Base-by-base conservation (phyloP, 192 early-diverging fungal species). In the Podila epigama region DNA sequence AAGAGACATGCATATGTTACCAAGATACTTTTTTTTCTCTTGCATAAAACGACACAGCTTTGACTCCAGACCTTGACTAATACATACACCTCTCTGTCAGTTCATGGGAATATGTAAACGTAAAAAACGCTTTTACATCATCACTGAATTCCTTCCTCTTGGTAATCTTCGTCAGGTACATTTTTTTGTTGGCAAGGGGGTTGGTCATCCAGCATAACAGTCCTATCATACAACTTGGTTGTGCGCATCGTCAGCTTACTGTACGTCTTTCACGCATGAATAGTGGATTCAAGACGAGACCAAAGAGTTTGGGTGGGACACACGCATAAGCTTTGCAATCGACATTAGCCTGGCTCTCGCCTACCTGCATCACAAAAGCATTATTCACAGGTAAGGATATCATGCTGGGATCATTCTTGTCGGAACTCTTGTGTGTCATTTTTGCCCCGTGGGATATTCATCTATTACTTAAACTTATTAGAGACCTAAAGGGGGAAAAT, bases 281-380 rank as follows among this genome's bases (percentile, higher is more conserved):
- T 40, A 77, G 73, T 77, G 73, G 73, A 77, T 77, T 29, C 73
- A 77, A 60, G 73, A 77, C 36, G 73, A 68, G 2, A 68, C 55
- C 13, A 77, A 77, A 27, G 73, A 77, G 52, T 77, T 77, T 68
- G 73, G 73, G 55, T 77, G 73, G 73, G 73, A 77, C 25, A 77
- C 73, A 29, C 42, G 66, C 27, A 77, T 77, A 53, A 77, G 73
- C 33, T 77, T 77, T 58, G 73, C 73, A 5, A 77, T 77, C 41
- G 73, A 77, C 34, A 77, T 77, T 22, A 68, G 65, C 2, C 35
- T 77, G 36, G 73, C 73, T 12, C 61, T 77, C 13, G 73, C 73
- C 28, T 77, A 77, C 51, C 56, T 77, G 15, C 73, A 77, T 50
- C 73, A 77, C 48, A 77, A 77, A 33, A 77, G 68, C 39, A 77